phyloP scores from a whole-genome alignment of 768 basidiomycete genomes.

The Leccinum uliginosum region DNA sequence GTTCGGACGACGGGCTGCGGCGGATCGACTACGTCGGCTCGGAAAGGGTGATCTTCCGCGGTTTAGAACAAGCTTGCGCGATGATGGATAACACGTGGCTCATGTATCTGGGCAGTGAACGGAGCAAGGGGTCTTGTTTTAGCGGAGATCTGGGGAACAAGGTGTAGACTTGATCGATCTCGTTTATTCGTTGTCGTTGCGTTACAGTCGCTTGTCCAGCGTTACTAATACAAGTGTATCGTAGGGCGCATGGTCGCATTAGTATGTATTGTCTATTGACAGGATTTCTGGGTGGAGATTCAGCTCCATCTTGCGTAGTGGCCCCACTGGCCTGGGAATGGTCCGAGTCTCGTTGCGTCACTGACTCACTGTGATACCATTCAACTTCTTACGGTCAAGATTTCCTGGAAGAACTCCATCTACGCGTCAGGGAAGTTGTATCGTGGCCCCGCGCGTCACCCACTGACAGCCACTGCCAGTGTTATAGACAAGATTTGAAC shows the following conservation, averaged over 20 bases:
- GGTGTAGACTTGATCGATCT: not conserved
- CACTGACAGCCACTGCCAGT: not conserved
- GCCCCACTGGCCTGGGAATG: no score
- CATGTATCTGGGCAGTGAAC: not conserved
- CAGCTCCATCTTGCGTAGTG: not conserved
- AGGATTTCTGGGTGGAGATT: not conserved
- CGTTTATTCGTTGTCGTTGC: not conserved
- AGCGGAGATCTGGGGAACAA: not conserved
- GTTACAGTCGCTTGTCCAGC: not conserved
- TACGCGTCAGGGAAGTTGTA: not conserved
- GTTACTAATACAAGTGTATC: not conserved
- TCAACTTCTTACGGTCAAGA: no score
- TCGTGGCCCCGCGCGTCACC: no score
- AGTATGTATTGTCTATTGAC: not conserved
- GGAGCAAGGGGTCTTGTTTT: not conserved
- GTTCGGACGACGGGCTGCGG: not conserved
- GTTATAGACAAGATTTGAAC: not conserved
- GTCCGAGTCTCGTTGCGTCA: no score
- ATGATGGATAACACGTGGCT: not conserved
- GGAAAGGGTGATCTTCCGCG: not conserved
- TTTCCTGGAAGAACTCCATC: no score
- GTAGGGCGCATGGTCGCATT: not conserved
- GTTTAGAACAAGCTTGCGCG: not conserved
- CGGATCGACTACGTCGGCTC: not conserved
- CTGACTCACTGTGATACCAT: no score